Evolutionary conservation across 2,329 filamentous ascomycete species (phyloP).

Genomic region (Furcasterigmium furcatum): DNA sequence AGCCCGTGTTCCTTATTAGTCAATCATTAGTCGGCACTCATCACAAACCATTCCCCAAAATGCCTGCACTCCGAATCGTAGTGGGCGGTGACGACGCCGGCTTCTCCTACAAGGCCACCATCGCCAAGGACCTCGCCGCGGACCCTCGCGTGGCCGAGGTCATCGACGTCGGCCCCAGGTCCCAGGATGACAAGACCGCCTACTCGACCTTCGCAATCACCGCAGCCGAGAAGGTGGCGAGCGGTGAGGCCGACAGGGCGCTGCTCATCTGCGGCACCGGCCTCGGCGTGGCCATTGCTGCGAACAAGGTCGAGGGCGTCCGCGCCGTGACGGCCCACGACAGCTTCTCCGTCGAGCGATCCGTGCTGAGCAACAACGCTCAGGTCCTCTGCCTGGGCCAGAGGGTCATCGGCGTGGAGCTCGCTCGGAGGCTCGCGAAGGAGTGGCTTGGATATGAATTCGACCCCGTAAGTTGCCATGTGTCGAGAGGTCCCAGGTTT

Average conservation of each 20-base stretch:
- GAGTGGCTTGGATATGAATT: conserved; percentile 87
- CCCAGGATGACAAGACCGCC: conserved; percentile 68
- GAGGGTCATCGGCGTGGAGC: conserved; percentile 77
- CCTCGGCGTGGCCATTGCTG: conserved; percentile 78
- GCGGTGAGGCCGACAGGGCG: conserved; percentile 69
- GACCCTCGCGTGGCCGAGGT: conserved; percentile 65
- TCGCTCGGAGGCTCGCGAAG: conserved; percentile 70
- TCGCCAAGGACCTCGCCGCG: conserved; percentile 68
- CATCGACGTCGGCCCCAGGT: conserved; percentile 70
- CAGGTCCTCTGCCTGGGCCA: conserved; percentile 86
- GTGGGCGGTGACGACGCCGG: conserved; percentile 55
- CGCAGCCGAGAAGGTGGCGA: conserved; percentile 60
- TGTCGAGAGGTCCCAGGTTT: not conserved
- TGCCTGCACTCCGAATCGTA: conserved; percentile 9
- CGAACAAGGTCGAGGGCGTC: conserved; percentile 83
- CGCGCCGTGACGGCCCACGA: conserved; percentile 85
- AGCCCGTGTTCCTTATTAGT: too few species aligned
- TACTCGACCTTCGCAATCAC: conserved; percentile 77
- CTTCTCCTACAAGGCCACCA: conserved; percentile 71
- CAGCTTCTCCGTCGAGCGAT: conserved; percentile 77
- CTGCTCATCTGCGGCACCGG: conserved; percentile 84
- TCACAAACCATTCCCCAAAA: not conserved
- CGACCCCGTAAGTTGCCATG: conserved; percentile 58
- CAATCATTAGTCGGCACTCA: not conserved
- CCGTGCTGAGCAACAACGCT: conserved; percentile 81